These are phyloP conservation scores for Pseudogymnoascus sp. DNA, from an alignment of 2,329 filamentous ascomycete species.

Conservation along the genomic window DNA sequence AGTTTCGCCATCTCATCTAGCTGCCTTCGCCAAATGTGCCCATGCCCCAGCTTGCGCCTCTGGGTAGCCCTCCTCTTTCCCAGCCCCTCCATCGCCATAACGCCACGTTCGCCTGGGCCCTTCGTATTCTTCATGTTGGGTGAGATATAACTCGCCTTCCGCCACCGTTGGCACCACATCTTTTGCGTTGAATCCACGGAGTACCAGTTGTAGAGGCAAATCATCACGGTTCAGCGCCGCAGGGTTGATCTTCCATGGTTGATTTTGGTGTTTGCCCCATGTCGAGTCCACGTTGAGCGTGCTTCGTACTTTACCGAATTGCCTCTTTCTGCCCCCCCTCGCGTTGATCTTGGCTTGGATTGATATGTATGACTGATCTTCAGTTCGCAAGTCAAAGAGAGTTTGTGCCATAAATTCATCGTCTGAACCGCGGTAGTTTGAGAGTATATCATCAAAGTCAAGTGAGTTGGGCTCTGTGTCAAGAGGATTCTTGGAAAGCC, in stretches of 20 bases:
- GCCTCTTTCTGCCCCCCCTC: neutral
- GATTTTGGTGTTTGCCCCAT: neutral
- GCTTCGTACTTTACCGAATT: neutral
- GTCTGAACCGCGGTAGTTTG: neutral
- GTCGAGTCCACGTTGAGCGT: neutral
- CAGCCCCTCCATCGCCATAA: neutral
- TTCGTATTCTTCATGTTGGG: neutral
- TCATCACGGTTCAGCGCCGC: neutral
- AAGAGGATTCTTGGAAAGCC: neutral
- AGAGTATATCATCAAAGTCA: neutral
- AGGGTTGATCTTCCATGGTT: neutral
- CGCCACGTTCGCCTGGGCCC: neutral
- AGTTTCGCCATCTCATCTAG: neutral
- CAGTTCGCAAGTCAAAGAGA: neutral
- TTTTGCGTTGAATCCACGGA: neutral
- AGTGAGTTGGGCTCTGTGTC: neutral
- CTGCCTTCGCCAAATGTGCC: neutral
- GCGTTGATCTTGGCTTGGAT: neutral
- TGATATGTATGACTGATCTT: neutral
- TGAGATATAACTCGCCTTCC: neutral
- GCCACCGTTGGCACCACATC: neutral
- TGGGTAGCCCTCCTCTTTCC: neutral
- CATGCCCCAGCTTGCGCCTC: neutral
- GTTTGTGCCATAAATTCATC: neutral
- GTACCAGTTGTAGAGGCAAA: neutral